phyloP scores from a whole-genome alignment of 2,329 filamentous ascomycete genomes.

The Shiraia bambusicola region DNA sequence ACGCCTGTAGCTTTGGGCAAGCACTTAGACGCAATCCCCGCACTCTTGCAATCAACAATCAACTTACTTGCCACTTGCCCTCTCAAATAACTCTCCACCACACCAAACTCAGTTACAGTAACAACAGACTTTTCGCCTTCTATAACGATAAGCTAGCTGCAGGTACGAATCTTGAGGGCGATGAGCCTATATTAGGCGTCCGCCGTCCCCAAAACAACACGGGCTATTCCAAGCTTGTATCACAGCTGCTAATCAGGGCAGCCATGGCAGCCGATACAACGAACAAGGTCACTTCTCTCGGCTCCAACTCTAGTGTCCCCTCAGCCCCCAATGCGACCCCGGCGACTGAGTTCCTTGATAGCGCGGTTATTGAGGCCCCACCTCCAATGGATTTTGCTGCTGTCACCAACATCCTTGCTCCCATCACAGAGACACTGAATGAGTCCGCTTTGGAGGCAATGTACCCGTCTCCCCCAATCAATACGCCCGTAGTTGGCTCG shows the following conservation, averaged over 20 bases:
- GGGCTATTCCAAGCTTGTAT: background rate
- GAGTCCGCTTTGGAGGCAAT: conserved; percentile 33
- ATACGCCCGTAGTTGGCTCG: conserved; percentile 30
- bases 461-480: conserved; percentile 34
- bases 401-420: conserved; percentile 29
- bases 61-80: background rate
- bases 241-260: background rate
- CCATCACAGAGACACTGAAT: conserved; percentile 35
- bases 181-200: too few species aligned
- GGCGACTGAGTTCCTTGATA: conserved; percentile 18
- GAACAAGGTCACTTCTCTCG: conserved; percentile 22
- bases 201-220: background rate
- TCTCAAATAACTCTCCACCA: background rate
- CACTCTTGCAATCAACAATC: too few species aligned
- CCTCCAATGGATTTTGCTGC: conserved; percentile 28
- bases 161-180: too few species aligned
- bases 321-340: conserved; percentile 32
- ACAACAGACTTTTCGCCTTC: too few species aligned
- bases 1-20: too few species aligned
- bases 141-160: too few species aligned
- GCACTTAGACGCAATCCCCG: too few species aligned
- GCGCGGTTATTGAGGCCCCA: conserved; percentile 12
- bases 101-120: too few species aligned
- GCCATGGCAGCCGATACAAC: conserved; percentile 8
- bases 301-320: conserved; percentile 22